These are phyloP conservation scores for Salix purpurea DNA, from an alignment of 345 rosid genomes.

Conservation along the genomic window DNA sequence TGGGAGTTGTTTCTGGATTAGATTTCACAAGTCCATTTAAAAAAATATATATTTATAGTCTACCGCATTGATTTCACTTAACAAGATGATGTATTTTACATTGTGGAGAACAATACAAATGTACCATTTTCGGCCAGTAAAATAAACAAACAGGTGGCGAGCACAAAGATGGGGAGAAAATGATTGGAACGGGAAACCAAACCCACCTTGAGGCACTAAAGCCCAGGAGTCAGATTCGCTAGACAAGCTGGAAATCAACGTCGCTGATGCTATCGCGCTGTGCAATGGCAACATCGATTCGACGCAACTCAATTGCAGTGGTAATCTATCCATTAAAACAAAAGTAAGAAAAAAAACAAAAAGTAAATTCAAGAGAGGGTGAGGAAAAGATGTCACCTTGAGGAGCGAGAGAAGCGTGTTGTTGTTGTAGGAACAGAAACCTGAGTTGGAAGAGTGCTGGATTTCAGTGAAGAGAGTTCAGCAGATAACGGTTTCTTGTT, in stretches of 20 bases:
- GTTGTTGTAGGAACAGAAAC: slow-evolving; percentile 22
- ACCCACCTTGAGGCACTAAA: slow-evolving; percentile 70
- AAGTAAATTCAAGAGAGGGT: not conserved
- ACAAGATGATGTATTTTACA: too few relatives aligned
- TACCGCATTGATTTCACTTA: too few relatives aligned
- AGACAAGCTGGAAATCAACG: slow-evolving; percentile 58
- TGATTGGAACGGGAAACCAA: not conserved
- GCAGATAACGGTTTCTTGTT: slow-evolving; percentile 33
- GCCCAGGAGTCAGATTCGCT: slow-evolving; percentile 55
- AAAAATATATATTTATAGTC: too few relatives aligned
- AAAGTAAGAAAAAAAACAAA: not conserved
- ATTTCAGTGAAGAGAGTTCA: slow-evolving; percentile 26
- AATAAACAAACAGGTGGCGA: not conserved
- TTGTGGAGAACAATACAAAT: too few relatives aligned
- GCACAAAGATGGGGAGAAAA: not conserved
- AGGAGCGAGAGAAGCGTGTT: slow-evolving; percentile 34
- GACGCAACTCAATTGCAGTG: slow-evolving; percentile 50
- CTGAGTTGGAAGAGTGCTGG: slow-evolving; percentile 25
- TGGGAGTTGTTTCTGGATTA: too few relatives aligned
- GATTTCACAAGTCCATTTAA: too few relatives aligned
- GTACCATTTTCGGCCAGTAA: not conserved
- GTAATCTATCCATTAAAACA: slow-evolving; percentile 36
- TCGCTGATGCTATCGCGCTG: slow-evolving; percentile 60
- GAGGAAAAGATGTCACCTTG: slow-evolving; percentile 22
- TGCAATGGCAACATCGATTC: slow-evolving; percentile 61